phyloP scores from a whole-genome alignment of 768 basidiomycete genomes.

The Coprinellus aureogranulatus region DNA sequence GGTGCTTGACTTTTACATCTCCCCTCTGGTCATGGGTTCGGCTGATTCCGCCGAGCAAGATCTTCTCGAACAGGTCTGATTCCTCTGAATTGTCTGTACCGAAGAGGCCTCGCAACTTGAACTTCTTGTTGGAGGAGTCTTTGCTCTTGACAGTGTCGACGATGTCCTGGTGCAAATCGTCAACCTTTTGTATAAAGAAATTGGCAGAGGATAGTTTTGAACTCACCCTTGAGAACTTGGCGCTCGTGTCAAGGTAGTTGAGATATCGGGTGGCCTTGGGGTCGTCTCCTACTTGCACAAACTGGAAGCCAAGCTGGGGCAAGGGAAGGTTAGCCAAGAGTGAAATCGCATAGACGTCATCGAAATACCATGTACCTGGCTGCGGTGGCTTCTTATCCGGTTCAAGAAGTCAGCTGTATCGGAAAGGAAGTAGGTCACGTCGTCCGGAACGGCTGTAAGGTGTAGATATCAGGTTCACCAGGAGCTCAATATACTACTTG shows the following conservation, averaged over 20 bases:
- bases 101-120: no score
- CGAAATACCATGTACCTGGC: background rate
- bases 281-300: conserved; percentile 6
- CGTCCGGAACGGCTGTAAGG: background rate
- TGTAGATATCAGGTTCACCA: background rate
- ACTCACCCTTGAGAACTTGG: background rate
- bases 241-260: background rate
- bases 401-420: background rate
- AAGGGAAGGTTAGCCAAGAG: background rate
- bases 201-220: no score
- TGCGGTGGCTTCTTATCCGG: background rate
- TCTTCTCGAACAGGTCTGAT: background rate
- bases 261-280: background rate
- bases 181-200: no score
- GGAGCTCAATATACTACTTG: no score
- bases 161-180: conserved; percentile 1
- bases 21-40: background rate
- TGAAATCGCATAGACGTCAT: background rate
- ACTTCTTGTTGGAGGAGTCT: background rate
- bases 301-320: conserved; percentile 8
- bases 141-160: conserved; percentile 1
- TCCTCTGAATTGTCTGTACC: background rate
- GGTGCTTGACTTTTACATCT: no score
- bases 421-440: background rate
- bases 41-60: conserved; percentile 5